A percentile compares a stretch with the other conserved stretches of the same genome.
Evolutionary conservation across 139 green algal genomes (phyloP).

Genomic region (Picochlorum sp.): DNA sequence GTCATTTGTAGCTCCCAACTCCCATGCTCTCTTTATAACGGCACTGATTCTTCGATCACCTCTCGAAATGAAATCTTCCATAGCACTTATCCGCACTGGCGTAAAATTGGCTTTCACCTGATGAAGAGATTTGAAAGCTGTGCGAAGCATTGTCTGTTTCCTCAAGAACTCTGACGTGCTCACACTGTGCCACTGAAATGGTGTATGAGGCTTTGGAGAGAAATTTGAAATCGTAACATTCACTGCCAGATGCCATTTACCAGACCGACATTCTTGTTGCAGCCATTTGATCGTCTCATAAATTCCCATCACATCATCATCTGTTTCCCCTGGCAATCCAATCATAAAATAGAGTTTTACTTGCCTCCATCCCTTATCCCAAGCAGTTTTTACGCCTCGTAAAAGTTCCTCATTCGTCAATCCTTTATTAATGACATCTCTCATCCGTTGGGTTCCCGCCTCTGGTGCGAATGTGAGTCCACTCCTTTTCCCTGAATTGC

Average conservation of each 20-base stretch:
- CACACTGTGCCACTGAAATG: conserved; percentile 68
- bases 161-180: conserved; percentile 50
- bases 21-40: conserved; percentile 58
- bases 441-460: conserved; percentile 59
- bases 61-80: conserved; percentile 62
- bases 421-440: conserved; percentile 68
- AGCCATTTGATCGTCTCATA: conserved; percentile 58
- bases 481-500: conserved; percentile 26
- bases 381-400: conserved; percentile 58
- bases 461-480: conserved; percentile 67
- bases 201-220: conserved; percentile 74
- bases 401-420: conserved; percentile 69
- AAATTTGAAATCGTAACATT: conserved; percentile 71
- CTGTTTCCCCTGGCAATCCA: conserved; percentile 59
- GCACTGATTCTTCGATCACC: conserved; percentile 39
- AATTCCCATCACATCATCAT: conserved; percentile 73
- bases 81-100: conserved; percentile 40
- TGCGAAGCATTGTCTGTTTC: conserved; percentile 56
- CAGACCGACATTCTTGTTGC: conserved; percentile 46
- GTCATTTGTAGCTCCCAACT: conserved; percentile 66
- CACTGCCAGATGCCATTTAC: conserved; percentile 47
- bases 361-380: conserved; percentile 58
- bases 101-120: conserved; percentile 65
- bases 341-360: conserved; percentile 68
- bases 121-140: conserved; percentile 33